phyloP scores from a whole-genome alignment of 352 stramenopile genomes.

The Phytophthora hibernalis region DNA sequence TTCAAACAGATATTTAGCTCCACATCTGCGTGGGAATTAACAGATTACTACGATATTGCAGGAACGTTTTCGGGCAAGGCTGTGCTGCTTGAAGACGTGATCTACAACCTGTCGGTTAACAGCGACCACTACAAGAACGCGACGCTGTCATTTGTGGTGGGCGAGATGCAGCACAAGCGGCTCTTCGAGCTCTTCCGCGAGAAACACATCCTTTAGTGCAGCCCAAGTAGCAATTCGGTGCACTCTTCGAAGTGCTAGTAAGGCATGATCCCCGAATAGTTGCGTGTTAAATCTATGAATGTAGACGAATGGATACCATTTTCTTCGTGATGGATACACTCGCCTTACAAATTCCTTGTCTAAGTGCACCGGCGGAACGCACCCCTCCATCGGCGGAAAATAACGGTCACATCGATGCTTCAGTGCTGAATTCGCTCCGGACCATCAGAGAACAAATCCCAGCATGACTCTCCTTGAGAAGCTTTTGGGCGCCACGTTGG shows the following conservation, averaged over 20 bases:
- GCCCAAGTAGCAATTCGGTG: slow-evolving; percentile 4
- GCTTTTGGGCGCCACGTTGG: slow-evolving; percentile 57
- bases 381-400: slow-evolving; percentile 45
- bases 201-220: slow-evolving; percentile 51
- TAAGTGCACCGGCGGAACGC: slow-evolving; percentile 28
- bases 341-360: slow-evolving; percentile 25
- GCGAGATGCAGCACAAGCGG: slow-evolving; percentile 83
- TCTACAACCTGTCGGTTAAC: slow-evolving; percentile 78
- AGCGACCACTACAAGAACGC: slow-evolving; percentile 76
- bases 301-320: neutral
- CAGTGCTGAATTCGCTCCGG: slow-evolving; percentile 20
- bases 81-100: slow-evolving; percentile 85
- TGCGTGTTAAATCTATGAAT: neutral
- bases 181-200: slow-evolving; percentile 71
- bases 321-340: slow-evolving; percentile 6
- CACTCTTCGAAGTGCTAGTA: slow-evolving; percentile 12
- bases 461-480: slow-evolving; percentile 65
- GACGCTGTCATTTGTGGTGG: slow-evolving; percentile 77
- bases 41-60: slow-evolving; percentile 19
- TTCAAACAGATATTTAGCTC: neutral
- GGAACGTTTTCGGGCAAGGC: slow-evolving; percentile 82
- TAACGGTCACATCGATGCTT: slow-evolving; percentile 20
- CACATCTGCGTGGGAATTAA: slow-evolving; percentile 11
- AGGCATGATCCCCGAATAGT: slow-evolving; percentile 14
- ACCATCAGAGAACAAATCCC: slow-evolving; percentile 9